Base-by-base conservation (phyloP, 495 filamentous ascomycete species). In the Choiromyces venosus region DNA sequence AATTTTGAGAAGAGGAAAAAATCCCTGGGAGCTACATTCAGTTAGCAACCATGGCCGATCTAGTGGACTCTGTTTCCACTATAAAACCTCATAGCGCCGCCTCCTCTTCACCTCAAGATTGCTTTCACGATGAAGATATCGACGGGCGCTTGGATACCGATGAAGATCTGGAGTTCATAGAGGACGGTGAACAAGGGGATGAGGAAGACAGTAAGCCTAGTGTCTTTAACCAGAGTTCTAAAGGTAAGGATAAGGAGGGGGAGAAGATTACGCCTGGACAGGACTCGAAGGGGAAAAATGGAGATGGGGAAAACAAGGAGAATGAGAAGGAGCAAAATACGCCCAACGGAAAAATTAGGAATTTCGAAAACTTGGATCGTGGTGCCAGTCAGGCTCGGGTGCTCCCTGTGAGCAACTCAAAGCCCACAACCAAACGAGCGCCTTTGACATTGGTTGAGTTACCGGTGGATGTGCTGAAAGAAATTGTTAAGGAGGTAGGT, bases 401-500 rank as follows among this genome's bases (percentile, higher is more conserved):
- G 25, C 52, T 61, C 52, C 25, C 12, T 33, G 52, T 0, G 52
- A 16, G 12, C 52, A 61, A 33, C 56, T 46, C 67, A 4, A 68
- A 66, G 37, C 68, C 76, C 4, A 40, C 29, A 6, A 46, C 68
- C 70, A 76, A 81, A 68, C 74, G 74, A 68, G 83, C 81, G 75
- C 84, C 85, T 37, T 73, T 86, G 64, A 78, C 74, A 33, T 85
- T 98, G 38, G 85, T 97, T 10, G 91, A 97, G 76, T 86, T 98
- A 16, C 94, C 94, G 0, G 83, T 96, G 73, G 94, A 98, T 82
- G 87, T 97, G 29, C 82, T 98, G 69, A 92, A 91, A 76, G 87
- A 93, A 74, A 94, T 98, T 71, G 88, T 96, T 69, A 94, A 93
- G 83, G 91, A 97, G 88, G 94, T 91, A 84, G 80, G 85, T 78